A percentile compares a stretch with the other conserved stretches of the same genome.
Evolutionary conservation across 169 alveolate genomes (phyloP).

Genomic region (Cryptosporidium sp.): DNA sequence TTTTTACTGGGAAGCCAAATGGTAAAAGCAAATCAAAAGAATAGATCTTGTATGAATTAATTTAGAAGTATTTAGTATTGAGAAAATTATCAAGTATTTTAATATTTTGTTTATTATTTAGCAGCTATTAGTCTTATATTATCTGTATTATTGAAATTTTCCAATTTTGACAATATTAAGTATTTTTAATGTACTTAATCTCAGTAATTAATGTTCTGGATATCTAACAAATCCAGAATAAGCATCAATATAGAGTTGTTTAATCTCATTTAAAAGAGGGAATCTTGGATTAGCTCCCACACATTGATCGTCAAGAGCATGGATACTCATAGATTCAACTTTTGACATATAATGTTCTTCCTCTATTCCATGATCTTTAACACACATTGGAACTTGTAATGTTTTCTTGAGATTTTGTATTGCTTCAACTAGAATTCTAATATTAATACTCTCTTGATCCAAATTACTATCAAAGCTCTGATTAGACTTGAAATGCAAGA

Average conservation of each 20-base stretch:
- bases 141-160: background rate
- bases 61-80: background rate
- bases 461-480: constrained; percentile 8
- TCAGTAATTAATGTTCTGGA: constrained; percentile 17
- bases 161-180: background rate
- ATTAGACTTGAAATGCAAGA: constrained; percentile 18
- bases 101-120: background rate
- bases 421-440: constrained; percentile 45
- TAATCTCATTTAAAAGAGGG: constrained; percentile 71
- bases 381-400: constrained; percentile 57
- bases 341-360: constrained; percentile 70
- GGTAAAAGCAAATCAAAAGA: background rate
- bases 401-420: constrained; percentile 63
- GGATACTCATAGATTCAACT: constrained; percentile 58
- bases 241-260: constrained; percentile 65
- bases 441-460: constrained; percentile 62
- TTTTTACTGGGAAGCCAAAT: background rate
- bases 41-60: background rate
- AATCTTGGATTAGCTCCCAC: constrained; percentile 76
- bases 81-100: background rate
- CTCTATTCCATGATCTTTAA: constrained; percentile 66
- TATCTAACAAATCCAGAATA: constrained; percentile 51
- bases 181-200: background rate
- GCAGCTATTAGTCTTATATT: background rate
- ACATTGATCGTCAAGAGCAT: constrained; percentile 77